These are phyloP conservation scores for Grigorovia transvaalensis DNA, from an alignment of 805 yeast species.

Conservation along the genomic window DNA sequence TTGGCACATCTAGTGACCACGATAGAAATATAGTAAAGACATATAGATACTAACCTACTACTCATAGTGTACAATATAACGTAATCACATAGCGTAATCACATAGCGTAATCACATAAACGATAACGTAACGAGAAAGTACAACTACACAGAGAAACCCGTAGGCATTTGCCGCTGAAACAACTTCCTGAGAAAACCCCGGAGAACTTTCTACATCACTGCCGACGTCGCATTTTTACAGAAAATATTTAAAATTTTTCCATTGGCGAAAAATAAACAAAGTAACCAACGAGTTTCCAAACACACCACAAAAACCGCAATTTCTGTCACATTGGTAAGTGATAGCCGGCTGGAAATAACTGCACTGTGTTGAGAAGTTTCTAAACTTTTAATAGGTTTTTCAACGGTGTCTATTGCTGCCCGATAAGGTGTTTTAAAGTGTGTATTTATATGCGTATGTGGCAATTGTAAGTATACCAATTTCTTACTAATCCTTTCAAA, in stretches of 20 bases:
- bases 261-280: background rate
- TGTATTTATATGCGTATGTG: background rate
- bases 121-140: no score
- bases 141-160: no score
- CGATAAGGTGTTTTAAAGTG: background rate
- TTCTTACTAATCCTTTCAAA: background rate
- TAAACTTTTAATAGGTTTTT: background rate
- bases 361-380: background rate
- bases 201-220: background rate
- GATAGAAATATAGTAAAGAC: background rate
- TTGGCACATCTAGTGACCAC: constrained; percentile 12
- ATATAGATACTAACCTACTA: no score
- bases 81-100: no score
- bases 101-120: no score
- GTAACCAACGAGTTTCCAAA: background rate
- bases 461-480: background rate
- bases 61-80: no score
- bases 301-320: background rate
- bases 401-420: background rate
- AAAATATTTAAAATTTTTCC: background rate
- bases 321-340: background rate
- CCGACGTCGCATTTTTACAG: background rate
- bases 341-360: background rate
- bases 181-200: no score
- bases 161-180: no score